Conservation (phyloP, 2,329 filamentous ascomycete genomes). For the Tothia fuscella region DNA sequence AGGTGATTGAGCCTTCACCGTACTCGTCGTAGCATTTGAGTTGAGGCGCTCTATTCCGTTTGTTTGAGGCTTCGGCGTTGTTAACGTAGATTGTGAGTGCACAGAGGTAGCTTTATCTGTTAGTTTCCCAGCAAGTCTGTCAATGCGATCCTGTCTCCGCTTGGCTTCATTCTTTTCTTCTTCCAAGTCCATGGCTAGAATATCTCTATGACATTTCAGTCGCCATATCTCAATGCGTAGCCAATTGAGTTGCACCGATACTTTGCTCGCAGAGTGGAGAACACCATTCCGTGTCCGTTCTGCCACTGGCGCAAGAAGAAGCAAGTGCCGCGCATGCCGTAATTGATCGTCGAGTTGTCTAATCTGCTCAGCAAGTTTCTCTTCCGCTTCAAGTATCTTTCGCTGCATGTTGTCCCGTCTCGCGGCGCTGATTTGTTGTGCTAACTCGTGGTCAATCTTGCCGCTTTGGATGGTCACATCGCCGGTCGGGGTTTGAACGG, state of each 20-base stretch:
- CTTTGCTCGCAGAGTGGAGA: constrained; percentile 68
- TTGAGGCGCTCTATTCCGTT: constrained; percentile 6
- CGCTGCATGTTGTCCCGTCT: constrained; percentile 70
- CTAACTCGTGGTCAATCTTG: constrained; percentile 68
- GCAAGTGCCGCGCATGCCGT: constrained; percentile 79
- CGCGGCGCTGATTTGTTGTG: constrained; percentile 72
- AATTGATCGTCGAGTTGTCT: constrained; percentile 73
- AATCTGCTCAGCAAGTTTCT: constrained; percentile 59
- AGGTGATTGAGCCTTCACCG: background rate
- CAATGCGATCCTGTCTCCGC: constrained; percentile 4
- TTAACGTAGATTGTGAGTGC: constrained; percentile 2
- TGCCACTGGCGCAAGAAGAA: constrained; percentile 80
- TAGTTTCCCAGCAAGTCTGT: background rate
- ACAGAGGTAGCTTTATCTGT: constrained; percentile 1
- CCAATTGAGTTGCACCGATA: constrained; percentile 87
- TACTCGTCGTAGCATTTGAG: constrained; percentile 6
- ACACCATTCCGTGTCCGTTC: constrained; percentile 80
- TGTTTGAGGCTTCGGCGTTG: constrained; percentile 6
- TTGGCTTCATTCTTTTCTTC: constrained; percentile 45
- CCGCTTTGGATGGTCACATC: constrained; percentile 63
- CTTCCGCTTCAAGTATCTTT: constrained; percentile 73
- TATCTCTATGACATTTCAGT: constrained; percentile 79
- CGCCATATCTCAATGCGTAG: constrained; percentile 89
- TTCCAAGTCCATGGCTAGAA: constrained; percentile 72
- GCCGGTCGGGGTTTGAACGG: constrained; percentile 59